Base-by-base conservation (phyloP, 1,284 basidiomycete species). In the Leucoagaricus sp. region DNA sequence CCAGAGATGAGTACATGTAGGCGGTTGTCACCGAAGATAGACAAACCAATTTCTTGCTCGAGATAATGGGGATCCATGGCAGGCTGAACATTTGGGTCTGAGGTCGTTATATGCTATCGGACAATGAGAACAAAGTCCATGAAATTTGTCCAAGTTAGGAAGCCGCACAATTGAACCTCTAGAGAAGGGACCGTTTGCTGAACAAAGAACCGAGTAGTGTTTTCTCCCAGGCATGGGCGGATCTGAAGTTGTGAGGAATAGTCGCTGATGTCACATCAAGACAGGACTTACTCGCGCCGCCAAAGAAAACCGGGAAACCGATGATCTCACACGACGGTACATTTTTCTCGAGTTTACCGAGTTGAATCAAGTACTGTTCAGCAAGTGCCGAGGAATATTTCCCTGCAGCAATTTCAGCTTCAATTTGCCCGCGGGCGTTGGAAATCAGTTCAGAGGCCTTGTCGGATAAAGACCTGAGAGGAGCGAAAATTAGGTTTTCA, bases 31-130 rank as follows among this genome's bases (percentile, higher is more conserved):
- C 25, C 25, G 21, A 23, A 25, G 15, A 17, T 48, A 21, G 15
- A 23, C 29, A 21, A 29, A 69, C 69, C 70, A 26, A 63, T 61
- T n/a, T 69, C 64, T 36, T 62, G 60, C 47, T 67, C 66, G 36
- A 71, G 67, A 48, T 69, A 70, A 46, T 64, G 61, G 12, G 70
- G 69, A 57, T 71, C 67, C 29, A 70, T 64, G 21, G 61, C 63
- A 2, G 68, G 69, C 54, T 63, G 48, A 13, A 63, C 64, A 4
- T 46, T 52, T 5, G 68, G 64, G 38, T 69, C 62, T 26, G 61
- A 60, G 40, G 58, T 68, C 31, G 34, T 60, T n/a, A 61, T 57
- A 46, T 70, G 71, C 69, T 70, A 17, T 6, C n/a, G 23, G 12
- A 15, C 2, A 28, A 21, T 49, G n/a, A 40, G 36, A 3, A 46